A percentile compares a stretch with the other conserved stretches of the same genome.
Conservation (phyloP, 257 asterid genomes). For the Paulownia fortunei region DNA sequence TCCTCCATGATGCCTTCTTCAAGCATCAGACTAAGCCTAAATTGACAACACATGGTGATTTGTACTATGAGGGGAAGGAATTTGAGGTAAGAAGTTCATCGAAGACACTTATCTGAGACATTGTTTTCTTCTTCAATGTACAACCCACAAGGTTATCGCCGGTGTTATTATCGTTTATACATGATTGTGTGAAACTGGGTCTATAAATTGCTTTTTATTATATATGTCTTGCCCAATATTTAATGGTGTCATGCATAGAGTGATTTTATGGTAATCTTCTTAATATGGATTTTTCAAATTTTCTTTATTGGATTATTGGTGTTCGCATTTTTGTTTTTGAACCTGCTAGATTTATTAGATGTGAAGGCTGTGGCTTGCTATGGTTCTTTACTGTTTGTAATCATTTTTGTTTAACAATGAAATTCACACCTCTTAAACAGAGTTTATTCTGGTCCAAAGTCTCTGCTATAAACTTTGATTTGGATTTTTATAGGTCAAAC, state of each 20-base stretch:
- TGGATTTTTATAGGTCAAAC: slow-evolving; percentile 65
- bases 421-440: not conserved
- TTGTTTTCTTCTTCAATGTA: not conserved
- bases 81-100: slow-evolving; percentile 73
- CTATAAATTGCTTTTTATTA: not conserved
- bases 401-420: not conserved
- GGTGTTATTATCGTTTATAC: not conserved
- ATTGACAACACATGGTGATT: slow-evolving; percentile 90
- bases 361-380: not conserved
- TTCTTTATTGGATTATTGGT: too few species aligned
- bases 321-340: too few species aligned
- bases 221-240: not conserved
- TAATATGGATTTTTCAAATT: too few species aligned
- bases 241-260: not conserved
- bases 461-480: slow-evolving; percentile 7
- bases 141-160: not conserved
- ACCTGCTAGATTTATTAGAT: too few species aligned
- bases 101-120: not conserved
- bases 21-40: slow-evolving; percentile 97
- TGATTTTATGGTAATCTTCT: not conserved
- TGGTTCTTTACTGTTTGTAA: not conserved
- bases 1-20: slow-evolving; percentile 95
- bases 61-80: slow-evolving; percentile 93
- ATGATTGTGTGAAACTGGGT: not conserved
- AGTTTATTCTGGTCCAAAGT: not conserved